Evolutionary conservation across 345 rosid genomes (phyloP).

Genomic region (Populus ilicifolia): DNA sequence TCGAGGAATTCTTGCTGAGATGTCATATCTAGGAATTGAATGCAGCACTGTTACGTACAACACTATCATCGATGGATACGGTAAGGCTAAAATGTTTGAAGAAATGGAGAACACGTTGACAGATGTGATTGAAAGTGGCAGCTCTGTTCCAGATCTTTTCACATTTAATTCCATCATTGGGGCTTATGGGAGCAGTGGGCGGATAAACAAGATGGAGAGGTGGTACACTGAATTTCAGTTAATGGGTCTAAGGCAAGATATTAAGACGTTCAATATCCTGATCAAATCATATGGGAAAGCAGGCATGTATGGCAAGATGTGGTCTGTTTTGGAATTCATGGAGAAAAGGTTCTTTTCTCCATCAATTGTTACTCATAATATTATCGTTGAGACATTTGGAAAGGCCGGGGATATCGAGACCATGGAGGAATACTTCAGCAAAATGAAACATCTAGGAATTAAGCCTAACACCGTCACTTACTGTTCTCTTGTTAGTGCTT

Average conservation of each 20-base stretch:
- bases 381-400: conserved; percentile 64
- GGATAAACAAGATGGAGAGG: conserved; percentile 60
- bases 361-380: conserved; percentile 55
- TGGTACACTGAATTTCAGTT: conserved; percentile 73
- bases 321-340: conserved; percentile 63
- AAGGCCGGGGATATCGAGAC: conserved; percentile 50
- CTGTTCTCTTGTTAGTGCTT: conserved; percentile 67
- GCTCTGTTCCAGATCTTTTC: conserved; percentile 61
- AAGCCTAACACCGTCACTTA: conserved; percentile 76
- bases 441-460: conserved; percentile 73
- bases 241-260: conserved; percentile 71
- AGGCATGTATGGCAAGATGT: conserved; percentile 59
- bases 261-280: conserved; percentile 64
- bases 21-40: conserved; percentile 64
- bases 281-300: conserved; percentile 64
- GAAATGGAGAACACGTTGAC: conserved; percentile 59
- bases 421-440: conserved; percentile 64
- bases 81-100: conserved; percentile 65
- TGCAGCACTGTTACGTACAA: conserved; percentile 61
- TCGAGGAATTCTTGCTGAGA: conserved; percentile 50
- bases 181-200: conserved; percentile 59
- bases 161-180: conserved; percentile 66
- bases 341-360: conserved; percentile 55
- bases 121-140: conserved; percentile 65
- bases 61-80: conserved; percentile 70